Conservation (phyloP, 169 alveolate species). For the Cryptosporidium tyzzeri region DNA sequence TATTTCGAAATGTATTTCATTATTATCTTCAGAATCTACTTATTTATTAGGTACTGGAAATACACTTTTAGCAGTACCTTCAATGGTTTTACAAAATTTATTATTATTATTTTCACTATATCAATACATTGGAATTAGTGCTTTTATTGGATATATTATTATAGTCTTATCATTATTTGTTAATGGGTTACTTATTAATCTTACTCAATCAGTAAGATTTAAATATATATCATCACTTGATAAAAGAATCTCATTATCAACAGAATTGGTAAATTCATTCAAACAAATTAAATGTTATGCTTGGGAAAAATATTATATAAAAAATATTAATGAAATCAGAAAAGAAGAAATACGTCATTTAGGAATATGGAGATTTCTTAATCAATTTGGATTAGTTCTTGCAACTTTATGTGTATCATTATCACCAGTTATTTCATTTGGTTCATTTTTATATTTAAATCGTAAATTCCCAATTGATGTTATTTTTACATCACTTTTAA, state of each 20-base stretch:
- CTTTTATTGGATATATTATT: conserved; percentile 63
- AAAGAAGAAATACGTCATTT: conserved; percentile 36
- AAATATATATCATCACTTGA: conserved; percentile 37
- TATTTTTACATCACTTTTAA: conserved; percentile 45
- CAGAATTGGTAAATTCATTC: conserved; percentile 42
- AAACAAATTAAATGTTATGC: conserved; percentile 75
- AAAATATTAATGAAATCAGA: conserved; percentile 37
- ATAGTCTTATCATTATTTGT: conserved; percentile 37
- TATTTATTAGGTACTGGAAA: conserved; percentile 43
- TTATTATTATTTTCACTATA: conserved; percentile 47
- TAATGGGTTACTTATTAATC: conserved; percentile 34
- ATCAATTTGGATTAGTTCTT: conserved; percentile 50
- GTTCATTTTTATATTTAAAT: conserved; percentile 26
- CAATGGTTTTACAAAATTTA: conserved; percentile 65
- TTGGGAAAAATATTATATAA: conserved; percentile 62
- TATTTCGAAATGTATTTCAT: conserved; percentile 38
- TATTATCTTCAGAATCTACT: conserved; percentile 64
- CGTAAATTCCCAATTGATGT: conserved; percentile 39
- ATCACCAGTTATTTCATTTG: conserved; percentile 73
- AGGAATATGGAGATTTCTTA: conserved; percentile 53
- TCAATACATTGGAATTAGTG: conserved; percentile 62
- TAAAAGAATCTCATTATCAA: conserved; percentile 60
- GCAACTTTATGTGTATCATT: conserved; percentile 60
- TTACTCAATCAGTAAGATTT: conserved; percentile 34
- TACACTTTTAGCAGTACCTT: conserved; percentile 50